These are phyloP conservation scores for Parachaetomium inaequale DNA, from an alignment of 495 filamentous ascomycete genomes.

Conservation along the genomic window DNA sequence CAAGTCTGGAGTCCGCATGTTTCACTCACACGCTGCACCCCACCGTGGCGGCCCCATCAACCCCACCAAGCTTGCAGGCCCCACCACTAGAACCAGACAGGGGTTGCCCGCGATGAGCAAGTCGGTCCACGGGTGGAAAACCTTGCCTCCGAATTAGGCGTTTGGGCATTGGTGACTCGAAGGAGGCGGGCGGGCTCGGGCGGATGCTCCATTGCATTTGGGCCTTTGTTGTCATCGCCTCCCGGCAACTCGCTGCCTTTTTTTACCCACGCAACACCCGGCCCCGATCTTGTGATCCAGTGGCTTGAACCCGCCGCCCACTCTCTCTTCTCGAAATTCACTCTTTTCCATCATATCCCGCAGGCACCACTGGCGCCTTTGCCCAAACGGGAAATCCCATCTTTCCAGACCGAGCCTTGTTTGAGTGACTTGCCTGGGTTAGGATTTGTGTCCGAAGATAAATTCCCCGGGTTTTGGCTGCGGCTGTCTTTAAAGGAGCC, in stretches of 20 bases:
- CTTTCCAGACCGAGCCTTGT: conserved; percentile 9
- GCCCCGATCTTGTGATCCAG: background rate
- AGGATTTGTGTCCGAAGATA: background rate
- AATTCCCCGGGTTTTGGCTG: background rate
- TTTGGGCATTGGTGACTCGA: conserved; percentile 18
- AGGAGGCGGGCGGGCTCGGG: conserved; percentile 3
- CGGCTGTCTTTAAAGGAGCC: conserved; percentile 10
- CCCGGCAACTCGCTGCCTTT: background rate
- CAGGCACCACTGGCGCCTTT: conserved; percentile 8
- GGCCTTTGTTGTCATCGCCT: background rate
- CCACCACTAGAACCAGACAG: conserved; percentile 2
- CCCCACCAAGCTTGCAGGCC: conserved; percentile 7
- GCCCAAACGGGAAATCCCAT: background rate
- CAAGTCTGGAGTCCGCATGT: background rate
- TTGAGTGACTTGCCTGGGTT: background rate
- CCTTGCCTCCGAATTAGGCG: conserved; percentile 34
- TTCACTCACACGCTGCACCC: conserved; percentile 14
- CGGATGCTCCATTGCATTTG: background rate
- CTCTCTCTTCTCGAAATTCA: background rate
- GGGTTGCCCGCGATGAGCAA: conserved; percentile 3
- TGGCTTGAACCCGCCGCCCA: conserved; percentile 11
- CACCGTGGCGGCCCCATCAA: conserved; percentile 18
- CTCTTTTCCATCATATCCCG: conserved; percentile 9
- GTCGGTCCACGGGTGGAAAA: conserved; percentile 19
- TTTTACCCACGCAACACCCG: background rate